Percentiles rank a stretch among this genome's conserved stretches.
These are phyloP conservation scores for Teratosphaeria gauchensis DNA, from an alignment of 2,329 filamentous ascomycete genomes.

Conservation along the genomic window DNA sequence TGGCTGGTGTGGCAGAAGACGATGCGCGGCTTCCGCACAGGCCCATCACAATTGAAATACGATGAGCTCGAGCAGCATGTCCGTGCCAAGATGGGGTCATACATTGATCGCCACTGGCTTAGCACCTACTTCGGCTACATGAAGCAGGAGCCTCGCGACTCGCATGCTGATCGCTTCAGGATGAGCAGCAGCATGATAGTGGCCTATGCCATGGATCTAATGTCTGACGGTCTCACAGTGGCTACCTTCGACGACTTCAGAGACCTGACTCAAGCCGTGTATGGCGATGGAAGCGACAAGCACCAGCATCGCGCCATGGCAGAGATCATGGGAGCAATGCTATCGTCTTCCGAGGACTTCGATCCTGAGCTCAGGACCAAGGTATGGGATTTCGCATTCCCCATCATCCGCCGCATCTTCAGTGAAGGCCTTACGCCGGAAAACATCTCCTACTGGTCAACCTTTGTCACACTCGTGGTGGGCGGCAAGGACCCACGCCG, in stretches of 20 bases:
- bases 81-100: slow-evolving; percentile 67
- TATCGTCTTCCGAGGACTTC: slow-evolving; percentile 72
- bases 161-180: slow-evolving; percentile 72
- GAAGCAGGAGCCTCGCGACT: slow-evolving; percentile 89
- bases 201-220: slow-evolving; percentile 81
- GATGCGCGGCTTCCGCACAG: slow-evolving; percentile 69
- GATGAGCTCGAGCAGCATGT: slow-evolving; percentile 69
- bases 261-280: slow-evolving; percentile 65
- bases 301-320: slow-evolving; percentile 94
- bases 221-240: slow-evolving; percentile 67
- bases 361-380: slow-evolving; percentile 61
- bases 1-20: slow-evolving; percentile 93
- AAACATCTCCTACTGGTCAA: slow-evolving; percentile 89
- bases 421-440: slow-evolving; percentile 90
- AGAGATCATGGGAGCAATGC: slow-evolving; percentile 80
- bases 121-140: slow-evolving; percentile 80
- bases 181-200: slow-evolving; percentile 81
- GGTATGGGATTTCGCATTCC: slow-evolving; percentile 84
- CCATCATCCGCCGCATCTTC: slow-evolving; percentile 76
- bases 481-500: slow-evolving; percentile 85
- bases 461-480: slow-evolving; percentile 79
- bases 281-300: slow-evolving; percentile 89
- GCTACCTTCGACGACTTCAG: slow-evolving; percentile 83
- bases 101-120: slow-evolving; percentile 79
- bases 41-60: slow-evolving; percentile 62